These are phyloP conservation scores for Fomitiporia mediterranea DNA, from an alignment of 1,284 basidiomycete species.

Conservation along the genomic window DNA sequence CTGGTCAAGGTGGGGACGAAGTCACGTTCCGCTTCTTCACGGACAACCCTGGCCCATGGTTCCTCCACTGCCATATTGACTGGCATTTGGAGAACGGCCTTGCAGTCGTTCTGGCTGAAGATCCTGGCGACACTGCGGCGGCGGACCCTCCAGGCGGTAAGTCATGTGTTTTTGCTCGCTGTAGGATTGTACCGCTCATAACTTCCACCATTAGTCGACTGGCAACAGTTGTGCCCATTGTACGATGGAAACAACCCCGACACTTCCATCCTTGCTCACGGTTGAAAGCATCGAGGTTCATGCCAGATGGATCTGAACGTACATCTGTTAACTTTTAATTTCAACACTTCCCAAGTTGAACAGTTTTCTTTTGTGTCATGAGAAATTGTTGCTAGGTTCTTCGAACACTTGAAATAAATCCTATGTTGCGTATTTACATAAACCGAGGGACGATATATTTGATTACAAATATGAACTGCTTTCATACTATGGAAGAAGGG, in stretches of 20 bases:
- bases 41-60: slow-evolving; percentile 46
- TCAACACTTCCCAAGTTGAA: no score
- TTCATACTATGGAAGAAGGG: no score
- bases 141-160: slow-evolving; percentile 26
- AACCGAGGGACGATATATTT: no score
- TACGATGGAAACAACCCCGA: slow-evolving; percentile 23
- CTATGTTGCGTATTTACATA: no score
- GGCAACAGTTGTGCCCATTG: slow-evolving; percentile 26
- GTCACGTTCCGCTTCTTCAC: slow-evolving; percentile 37
- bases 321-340: no score
- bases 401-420: no score
- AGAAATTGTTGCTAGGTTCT: no score
- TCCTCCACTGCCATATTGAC: slow-evolving; percentile 45
- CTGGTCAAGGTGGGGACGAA: slow-evolving; percentile 28
- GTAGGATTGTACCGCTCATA: not conserved
- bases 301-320: no score
- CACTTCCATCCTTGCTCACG: no score
- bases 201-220: slow-evolving; percentile 20
- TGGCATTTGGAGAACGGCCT: slow-evolving; percentile 32
- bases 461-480: no score
- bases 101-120: slow-evolving; percentile 39
- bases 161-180: not conserved
- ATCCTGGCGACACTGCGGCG: slow-evolving; percentile 25
- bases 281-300: no score
- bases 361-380: no score